Evolutionary conservation across 768 basidiomycete species (phyloP).

Genomic region (Lactarius vividus): DNA sequence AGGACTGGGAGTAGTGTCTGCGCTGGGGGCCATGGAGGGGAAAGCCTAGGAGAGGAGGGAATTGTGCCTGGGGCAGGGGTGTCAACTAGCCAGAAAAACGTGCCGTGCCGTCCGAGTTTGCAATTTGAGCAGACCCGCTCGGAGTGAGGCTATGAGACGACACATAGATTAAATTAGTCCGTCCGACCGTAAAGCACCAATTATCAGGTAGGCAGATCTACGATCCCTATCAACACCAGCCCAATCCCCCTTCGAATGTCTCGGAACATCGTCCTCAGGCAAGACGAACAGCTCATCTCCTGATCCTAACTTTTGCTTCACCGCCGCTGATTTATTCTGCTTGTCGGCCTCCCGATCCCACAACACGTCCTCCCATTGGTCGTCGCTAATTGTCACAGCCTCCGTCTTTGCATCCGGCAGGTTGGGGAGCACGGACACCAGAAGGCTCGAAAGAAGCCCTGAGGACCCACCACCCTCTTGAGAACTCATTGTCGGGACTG

Average conservation of each 20-base stretch:
- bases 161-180: constrained; percentile 49
- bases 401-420: constrained; percentile 70
- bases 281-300: constrained; percentile 59
- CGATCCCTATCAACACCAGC: constrained; percentile 74
- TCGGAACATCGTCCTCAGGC: constrained; percentile 54
- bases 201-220: constrained; percentile 74
- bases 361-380: constrained; percentile 78
- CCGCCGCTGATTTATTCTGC: constrained; percentile 17
- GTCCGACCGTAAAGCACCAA: constrained; percentile 72
- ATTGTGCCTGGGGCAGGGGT: not conserved
- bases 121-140: not conserved
- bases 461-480: constrained; percentile 65
- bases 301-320: constrained; percentile 27
- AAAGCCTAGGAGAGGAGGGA: not conserved
- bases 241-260: constrained; percentile 64
- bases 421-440: constrained; percentile 73
- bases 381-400: constrained; percentile 73
- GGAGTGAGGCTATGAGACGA: not conserved
- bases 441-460: constrained; percentile 68
- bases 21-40: constrained; percentile 4
- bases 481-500: constrained; percentile 65
- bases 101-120: not conserved
- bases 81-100: not conserved
- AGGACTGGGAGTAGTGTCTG: constrained; percentile 1
- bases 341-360: constrained; percentile 72